Conservation (phyloP, 352 stramenopile genomes). For the Pythium scleroteichum region DNA sequence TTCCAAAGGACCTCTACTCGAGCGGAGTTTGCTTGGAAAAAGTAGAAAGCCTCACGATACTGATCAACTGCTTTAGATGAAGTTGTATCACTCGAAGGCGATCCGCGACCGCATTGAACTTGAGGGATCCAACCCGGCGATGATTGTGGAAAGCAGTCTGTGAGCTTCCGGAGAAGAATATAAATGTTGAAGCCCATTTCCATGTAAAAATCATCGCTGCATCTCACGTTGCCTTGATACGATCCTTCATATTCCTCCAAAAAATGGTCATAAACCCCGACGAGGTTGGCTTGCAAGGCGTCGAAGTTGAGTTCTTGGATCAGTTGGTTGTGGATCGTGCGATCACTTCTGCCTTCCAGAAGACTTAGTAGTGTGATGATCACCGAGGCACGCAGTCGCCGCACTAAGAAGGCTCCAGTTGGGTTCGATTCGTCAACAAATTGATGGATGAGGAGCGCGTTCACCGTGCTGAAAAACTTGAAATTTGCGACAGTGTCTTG, state of each 20-base stretch:
- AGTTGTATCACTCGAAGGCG: background rate
- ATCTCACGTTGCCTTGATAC: conserved; percentile 61
- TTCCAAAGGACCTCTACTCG: conserved; percentile 77
- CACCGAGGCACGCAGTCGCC: conserved; percentile 50
- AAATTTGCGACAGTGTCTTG: conserved; percentile 76
- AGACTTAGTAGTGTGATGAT: conserved; percentile 66
- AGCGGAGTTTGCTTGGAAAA: conserved; percentile 67
- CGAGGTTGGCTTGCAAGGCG: conserved; percentile 57
- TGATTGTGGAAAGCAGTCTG: conserved; percentile 42
- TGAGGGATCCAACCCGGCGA: conserved; percentile 44
- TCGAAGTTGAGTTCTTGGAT: conserved; percentile 78
- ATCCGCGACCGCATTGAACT: background rate
- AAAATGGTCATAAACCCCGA: conserved; percentile 62
- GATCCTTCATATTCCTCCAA: conserved; percentile 31
- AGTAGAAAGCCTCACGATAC: conserved; percentile 54
- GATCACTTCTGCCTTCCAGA: conserved; percentile 60
- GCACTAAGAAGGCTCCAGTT: conserved; percentile 23
- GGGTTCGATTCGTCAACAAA: conserved; percentile 36
- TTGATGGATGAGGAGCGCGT: conserved; percentile 61
- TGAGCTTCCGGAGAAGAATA: conserved; percentile 68
- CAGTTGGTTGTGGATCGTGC: conserved; percentile 58
- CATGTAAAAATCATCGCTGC: conserved; percentile 66
- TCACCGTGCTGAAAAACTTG: conserved; percentile 75
- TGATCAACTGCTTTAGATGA: conserved; percentile 4
- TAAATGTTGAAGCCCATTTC: conserved; percentile 82